Base-by-base conservation (phyloP, 345 rosid species). In the Triadica sebifera region DNA sequence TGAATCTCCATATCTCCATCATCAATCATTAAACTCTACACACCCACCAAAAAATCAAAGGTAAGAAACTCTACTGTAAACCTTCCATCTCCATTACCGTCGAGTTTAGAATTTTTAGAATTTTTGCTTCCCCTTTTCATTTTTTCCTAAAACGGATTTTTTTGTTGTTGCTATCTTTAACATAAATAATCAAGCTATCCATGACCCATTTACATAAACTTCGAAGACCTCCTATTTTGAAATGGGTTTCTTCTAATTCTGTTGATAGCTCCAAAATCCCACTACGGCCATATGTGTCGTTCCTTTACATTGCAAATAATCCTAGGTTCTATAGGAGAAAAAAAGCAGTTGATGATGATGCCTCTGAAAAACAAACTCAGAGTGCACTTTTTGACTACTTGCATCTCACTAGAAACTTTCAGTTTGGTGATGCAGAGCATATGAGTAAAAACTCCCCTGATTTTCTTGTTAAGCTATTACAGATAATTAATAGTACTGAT, bases 351-450 rank as follows among this genome's bases (percentile, higher is more conserved):
- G 29, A 4, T 15, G 3, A 51, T 12, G 78, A 37, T 4, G 9
- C 17, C 52, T 10, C 16, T 3, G 11, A 3, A 65, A 81, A 75
- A 78, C 78, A 81, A 67, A 93, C 92, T 34, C 89, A 89, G 79
- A 85, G 86, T 70, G 94, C 96, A 45, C 80, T 94, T 25, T 59
- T 83, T 52, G 96, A 94, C 46, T 94, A 90, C 81, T 78, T 94
- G 81, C 87, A 89, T 75, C 57, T 55, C 49, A 92, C 91, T 75
- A 86, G 97, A 75, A 76, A 71, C 81, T 81, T 92, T 51, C 85
- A 74, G 52, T 86, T 86, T 67, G 38, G 47, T 63, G 93, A 86
- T 81, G 94, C 96, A 13, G 97, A 94, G 84, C 77, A 80, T 65
- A 81, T 89, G 72, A 87, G 96, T 80, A 86, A 76, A 85, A 88